Evolutionary conservation across 768 basidiomycete genomes (phyloP).

Genomic region (Cystofilobasidium bisporidii): DNA sequence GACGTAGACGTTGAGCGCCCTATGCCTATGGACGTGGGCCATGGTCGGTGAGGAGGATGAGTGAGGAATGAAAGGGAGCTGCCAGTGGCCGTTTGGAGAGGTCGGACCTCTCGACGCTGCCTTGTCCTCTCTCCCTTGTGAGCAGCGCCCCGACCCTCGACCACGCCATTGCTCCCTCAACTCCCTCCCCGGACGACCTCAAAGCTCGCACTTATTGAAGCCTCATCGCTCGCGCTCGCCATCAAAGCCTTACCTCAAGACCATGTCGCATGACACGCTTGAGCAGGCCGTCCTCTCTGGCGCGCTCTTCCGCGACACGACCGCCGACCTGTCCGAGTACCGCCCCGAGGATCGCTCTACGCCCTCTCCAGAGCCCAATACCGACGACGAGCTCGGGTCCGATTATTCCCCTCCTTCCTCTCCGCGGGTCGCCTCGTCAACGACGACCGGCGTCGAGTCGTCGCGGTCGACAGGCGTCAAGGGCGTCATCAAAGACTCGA

Average conservation of each 20-base stretch:
- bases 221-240: too few species aligned
- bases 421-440: neutral
- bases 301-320: conserved; percentile 18
- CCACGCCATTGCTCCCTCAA: too few species aligned
- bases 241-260: neutral
- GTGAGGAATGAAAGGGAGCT: too few species aligned
- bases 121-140: too few species aligned
- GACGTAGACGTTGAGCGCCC: conserved; percentile 39
- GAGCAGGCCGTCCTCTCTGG: conserved; percentile 28
- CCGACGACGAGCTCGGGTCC: conserved; percentile 29
- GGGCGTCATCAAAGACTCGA: conserved; percentile 25
- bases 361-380: conserved; percentile 22
- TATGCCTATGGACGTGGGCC: conserved; percentile 32
- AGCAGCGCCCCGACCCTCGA: too few species aligned
- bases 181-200: too few species aligned
- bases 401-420: conserved; percentile 8
- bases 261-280: conserved; percentile 21
- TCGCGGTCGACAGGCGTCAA: conserved; percentile 21
- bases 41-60: neutral
- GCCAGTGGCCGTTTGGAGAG: too few species aligned
- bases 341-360: conserved; percentile 16
- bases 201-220: too few species aligned
- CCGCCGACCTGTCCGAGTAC: conserved; percentile 14
- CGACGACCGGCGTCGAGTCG: neutral
- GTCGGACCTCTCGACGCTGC: too few species aligned